Evolutionary conservation across 352 stramenopile genomes (phyloP).

Genomic region (Globisporangium viniferum): DNA sequence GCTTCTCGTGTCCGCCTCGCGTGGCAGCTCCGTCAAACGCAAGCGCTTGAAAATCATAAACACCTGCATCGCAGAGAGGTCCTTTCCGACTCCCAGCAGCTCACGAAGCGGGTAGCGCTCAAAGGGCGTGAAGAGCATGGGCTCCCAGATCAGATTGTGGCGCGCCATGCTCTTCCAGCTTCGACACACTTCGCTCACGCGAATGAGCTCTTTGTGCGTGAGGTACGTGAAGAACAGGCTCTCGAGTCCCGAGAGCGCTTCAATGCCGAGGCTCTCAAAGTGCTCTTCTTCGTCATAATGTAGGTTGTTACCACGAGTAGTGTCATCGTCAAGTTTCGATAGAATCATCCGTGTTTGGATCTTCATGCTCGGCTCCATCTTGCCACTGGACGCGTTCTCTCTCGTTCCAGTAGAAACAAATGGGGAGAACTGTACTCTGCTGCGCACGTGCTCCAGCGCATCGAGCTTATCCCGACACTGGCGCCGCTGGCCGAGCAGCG

Average conservation of each 20-base stretch:
- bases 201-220: constrained; percentile 38
- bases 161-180: constrained; percentile 52
- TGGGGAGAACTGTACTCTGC: constrained; percentile 41
- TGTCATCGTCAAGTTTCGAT: constrained; percentile 29
- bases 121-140: constrained; percentile 48
- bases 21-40: constrained; percentile 26
- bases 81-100: constrained; percentile 40
- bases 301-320: not conserved
- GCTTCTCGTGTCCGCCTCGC: not conserved
- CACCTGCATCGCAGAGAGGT: constrained; percentile 65
- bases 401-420: not conserved
- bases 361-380: constrained; percentile 27
- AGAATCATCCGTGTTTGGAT: constrained; percentile 62
- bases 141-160: constrained; percentile 67
- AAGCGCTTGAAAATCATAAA: constrained; percentile 70
- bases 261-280: constrained; percentile 30
- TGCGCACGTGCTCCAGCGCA: constrained; percentile 46
- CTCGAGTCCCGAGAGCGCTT: constrained; percentile 53
- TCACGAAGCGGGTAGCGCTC: constrained; percentile 63
- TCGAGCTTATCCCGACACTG: constrained; percentile 62
- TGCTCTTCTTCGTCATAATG: not conserved
- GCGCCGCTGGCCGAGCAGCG: constrained; percentile 47
- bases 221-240: constrained; percentile 65
- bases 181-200: constrained; percentile 45
- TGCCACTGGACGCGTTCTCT: not conserved